Base-by-base conservation (phyloP, 2,329 filamentous ascomycete species). In the Trichocomaceae sp. region DNA sequence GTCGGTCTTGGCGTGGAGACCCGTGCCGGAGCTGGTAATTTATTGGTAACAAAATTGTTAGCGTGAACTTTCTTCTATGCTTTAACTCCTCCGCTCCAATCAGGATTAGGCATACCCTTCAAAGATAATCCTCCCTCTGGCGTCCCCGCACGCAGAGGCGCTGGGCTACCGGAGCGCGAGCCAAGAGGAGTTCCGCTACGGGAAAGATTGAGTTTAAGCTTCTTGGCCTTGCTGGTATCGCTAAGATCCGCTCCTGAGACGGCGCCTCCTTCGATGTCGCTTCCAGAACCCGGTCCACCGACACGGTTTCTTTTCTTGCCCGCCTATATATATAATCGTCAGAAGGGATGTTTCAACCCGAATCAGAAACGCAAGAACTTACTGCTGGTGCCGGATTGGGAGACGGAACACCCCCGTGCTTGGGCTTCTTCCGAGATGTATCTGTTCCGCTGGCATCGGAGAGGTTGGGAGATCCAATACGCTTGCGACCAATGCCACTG, bases 381-480 rank as follows among this genome's bases (percentile, higher is more conserved):
- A 71, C 69, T 47, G 69, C 77, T 70, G 39, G 76, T 77, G 47
- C 82, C 86, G 68, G 80, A 88, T 58, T 80, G 79, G 20, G 81
- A 81, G 67, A 77, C 87, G 66, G 79, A 83, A 66, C 79, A 72
- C 61, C 59, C 67, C 86, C 87, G 74, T 86, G 88, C 66, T 87
- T 83, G 68, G 81, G 82, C 75, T 88, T 89, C 73, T 93, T 90
- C 61, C 87, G 86, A 22, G 85, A 83, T 0, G 88, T 92, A 69
- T 97, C 92, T 62, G 91, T 95, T 52, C 90, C 92, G 68, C 90
- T 95, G 9, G 90, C 90, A 68, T 97, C 92, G 1, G 90, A 96
- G 31, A 88, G 79, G 60, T 91, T 87, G 2, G 91, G 90, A 15
- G 90, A 96, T 17, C 90, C 90, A 31, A 88, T 81, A 29, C 92